A percentile compares a stretch with the other conserved stretches of the same genome.
Conservation (phyloP, 768 basidiomycete species). For the Pleurotus ostreatus region DNA sequence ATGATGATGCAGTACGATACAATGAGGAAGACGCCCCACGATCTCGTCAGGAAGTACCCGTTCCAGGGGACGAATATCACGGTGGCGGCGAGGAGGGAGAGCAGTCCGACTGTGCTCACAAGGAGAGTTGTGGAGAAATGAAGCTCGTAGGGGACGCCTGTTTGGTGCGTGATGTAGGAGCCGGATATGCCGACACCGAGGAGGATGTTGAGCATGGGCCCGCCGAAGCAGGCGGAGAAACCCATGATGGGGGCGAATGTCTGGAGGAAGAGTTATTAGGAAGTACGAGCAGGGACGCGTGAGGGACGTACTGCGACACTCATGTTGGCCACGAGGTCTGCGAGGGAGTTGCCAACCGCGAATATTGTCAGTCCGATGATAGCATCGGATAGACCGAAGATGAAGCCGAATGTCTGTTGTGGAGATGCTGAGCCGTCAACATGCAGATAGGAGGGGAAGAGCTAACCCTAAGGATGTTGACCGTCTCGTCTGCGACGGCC, state of each 20-base stretch:
- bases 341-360: slow-evolving; percentile 93
- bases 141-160: slow-evolving; percentile 60
- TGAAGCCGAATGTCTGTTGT: slow-evolving; percentile 80
- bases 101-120: slow-evolving; percentile 80
- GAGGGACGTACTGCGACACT: slow-evolving; percentile 71
- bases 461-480: slow-evolving; percentile 80
- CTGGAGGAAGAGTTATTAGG: slow-evolving; percentile 23
- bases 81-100: slow-evolving; percentile 70
- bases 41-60: slow-evolving; percentile 70
- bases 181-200: slow-evolving; percentile 92
- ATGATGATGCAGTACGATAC: slow-evolving; percentile 72
- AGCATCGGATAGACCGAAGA: slow-evolving; percentile 94
- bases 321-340: slow-evolving; percentile 96
- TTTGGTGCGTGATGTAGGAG: slow-evolving; percentile 72
- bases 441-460: neutral
- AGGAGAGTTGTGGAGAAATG: slow-evolving; percentile 80
- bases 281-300: neutral
- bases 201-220: slow-evolving; percentile 89
- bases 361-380: slow-evolving; percentile 97
- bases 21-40: slow-evolving; percentile 83
- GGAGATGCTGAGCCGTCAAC: slow-evolving; percentile 6
- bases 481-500: slow-evolving; percentile 95
- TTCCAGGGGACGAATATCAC: slow-evolving; percentile 84
- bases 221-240: slow-evolving; percentile 92
- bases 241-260: slow-evolving; percentile 92